phyloP scores from a whole-genome alignment of 306 rosid genomes.

The Acmispon strigosus region DNA sequence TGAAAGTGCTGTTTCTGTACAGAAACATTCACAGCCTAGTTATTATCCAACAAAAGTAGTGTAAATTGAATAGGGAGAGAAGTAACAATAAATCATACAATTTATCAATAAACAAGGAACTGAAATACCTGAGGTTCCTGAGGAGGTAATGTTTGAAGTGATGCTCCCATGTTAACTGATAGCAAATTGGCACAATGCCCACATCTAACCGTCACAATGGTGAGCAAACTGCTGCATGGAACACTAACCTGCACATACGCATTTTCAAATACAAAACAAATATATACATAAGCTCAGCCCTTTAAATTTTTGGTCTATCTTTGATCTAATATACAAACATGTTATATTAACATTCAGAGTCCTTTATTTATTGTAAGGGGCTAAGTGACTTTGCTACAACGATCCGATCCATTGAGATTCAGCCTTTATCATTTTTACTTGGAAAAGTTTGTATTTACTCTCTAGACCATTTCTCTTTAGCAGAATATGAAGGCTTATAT shows the following conservation, averaged over 20 bases:
- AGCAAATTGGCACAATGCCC: slow-evolving; percentile 94
- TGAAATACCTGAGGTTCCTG: slow-evolving; percentile 48
- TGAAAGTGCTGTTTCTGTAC: slow-evolving; percentile 52
- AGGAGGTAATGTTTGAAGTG: slow-evolving; percentile 59
- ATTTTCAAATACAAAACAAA: not conserved
- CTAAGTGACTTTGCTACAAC: too few relatives aligned
- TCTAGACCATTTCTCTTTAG: too few relatives aligned
- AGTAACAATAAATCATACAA: not conserved
- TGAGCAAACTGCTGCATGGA: slow-evolving; percentile 72
- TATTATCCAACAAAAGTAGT: not conserved
- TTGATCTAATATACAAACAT: too few relatives aligned
- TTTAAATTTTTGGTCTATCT: too few relatives aligned
- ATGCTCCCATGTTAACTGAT: slow-evolving; percentile 73
- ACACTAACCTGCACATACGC: slow-evolving; percentile 73
- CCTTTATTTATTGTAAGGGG: too few relatives aligned
- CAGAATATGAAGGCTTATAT: too few relatives aligned
- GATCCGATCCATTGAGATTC: too few relatives aligned
- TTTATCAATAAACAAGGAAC: not conserved
- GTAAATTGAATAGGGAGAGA: not conserved
- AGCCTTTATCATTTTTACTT: too few relatives aligned
- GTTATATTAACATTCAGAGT: too few relatives aligned
- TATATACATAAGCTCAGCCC: not conserved
- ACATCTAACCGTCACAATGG: slow-evolving; percentile 85
- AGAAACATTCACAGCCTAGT: not conserved
- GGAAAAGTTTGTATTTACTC: too few relatives aligned